Evolutionary conservation across 805 yeast species (phyloP), one percentile per base, ranked within the genome.

Genomic region (Candida ponderosae): DNA sequence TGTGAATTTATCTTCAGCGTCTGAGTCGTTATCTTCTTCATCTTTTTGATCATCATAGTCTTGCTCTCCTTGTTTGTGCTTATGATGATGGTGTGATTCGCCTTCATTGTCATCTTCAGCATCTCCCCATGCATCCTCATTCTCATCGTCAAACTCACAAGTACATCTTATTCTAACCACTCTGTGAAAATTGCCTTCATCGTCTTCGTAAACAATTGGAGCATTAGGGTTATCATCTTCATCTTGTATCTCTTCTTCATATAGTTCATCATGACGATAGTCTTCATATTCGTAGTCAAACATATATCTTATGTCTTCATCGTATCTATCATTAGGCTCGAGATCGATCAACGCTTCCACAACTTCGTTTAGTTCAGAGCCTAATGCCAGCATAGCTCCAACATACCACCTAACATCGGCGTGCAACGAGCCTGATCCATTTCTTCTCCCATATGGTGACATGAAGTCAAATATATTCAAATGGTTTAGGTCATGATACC

Each of bases 371-470:
- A 68, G 41, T 18, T 66, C 70, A 6, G 60, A 50, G 1, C 78
- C 78, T 13, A 71, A 46, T 1, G 76, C 70, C 17, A 71, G 53
- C 53, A 79, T 60, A 2, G 79, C 73, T 4, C 79, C 74, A 26
- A 76, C 71, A 40, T 74, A 72, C 35, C 76, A 63, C 45, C 81
- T 63, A 51, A 77, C 67, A 51, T 79, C 85, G 4, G 74, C 68
- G 48, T 59, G 65, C 23, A 81, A 52, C 0, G 81, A 68, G 4
- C 90, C 89, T 36, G 70, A 69, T 17, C 79, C 75, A 17, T 68
- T 55, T 38, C 74, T 70, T 42, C 89, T 62, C 1, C 80, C 83
- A 58, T 76, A 70, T 2, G 89, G 88, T 17, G 79, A 76, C 65
- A 76, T 66, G 50, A 78, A 81, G 37, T 76, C 68, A 28, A 71